A percentile compares a stretch with the other conserved stretches of the same genome.
phyloP scores from a whole-genome alignment of 2,329 filamentous ascomycete species.

The Furcasterigmium sp. region DNA sequence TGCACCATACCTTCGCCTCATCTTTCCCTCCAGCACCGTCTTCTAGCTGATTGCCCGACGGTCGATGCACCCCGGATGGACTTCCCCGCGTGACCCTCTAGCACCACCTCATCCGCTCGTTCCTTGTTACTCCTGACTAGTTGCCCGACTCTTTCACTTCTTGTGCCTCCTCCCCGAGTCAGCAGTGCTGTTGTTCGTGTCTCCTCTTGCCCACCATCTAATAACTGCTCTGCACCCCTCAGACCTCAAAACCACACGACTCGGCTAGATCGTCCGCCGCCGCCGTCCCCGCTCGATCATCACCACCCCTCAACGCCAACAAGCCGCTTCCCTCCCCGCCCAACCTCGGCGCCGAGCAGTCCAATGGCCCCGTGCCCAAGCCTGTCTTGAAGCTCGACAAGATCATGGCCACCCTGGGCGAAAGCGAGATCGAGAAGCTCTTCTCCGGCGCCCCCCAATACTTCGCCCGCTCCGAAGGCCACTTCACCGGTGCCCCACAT shows the following conservation, averaged over 20 bases:
- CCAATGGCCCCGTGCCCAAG: slow-evolving; percentile 26
- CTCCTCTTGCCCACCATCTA: slow-evolving; percentile 12
- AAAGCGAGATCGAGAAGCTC: slow-evolving; percentile 60
- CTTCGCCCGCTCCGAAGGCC: slow-evolving; percentile 55
- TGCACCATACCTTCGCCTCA: background rate
- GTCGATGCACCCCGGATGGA: background rate
- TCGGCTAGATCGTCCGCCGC: background rate
- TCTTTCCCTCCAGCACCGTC: too few relatives aligned
- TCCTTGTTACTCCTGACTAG: too few relatives aligned
- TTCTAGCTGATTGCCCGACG: too few relatives aligned
- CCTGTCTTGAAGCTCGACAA: slow-evolving; percentile 44
- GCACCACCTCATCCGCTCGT: slow-evolving; percentile 8
- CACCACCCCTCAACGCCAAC: slow-evolving; percentile 40
- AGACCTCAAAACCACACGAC: background rate
- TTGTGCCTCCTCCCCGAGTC: too few relatives aligned
- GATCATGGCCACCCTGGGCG: slow-evolving; percentile 55
- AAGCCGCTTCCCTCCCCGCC: slow-evolving; percentile 54
- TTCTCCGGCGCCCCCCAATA: slow-evolving; percentile 75
- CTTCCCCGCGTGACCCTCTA: slow-evolving; percentile 9
- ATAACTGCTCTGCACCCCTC: background rate
- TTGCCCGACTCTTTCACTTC: background rate
- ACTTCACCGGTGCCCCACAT: slow-evolving; percentile 54
- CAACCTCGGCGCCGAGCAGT: slow-evolving; percentile 33
- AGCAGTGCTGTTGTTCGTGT: too few relatives aligned
- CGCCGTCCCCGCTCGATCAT: slow-evolving; percentile 5